phyloP scores from a whole-genome alignment of 2,329 filamentous ascomycete species.

The Colletotrichum chlorophyti region DNA sequence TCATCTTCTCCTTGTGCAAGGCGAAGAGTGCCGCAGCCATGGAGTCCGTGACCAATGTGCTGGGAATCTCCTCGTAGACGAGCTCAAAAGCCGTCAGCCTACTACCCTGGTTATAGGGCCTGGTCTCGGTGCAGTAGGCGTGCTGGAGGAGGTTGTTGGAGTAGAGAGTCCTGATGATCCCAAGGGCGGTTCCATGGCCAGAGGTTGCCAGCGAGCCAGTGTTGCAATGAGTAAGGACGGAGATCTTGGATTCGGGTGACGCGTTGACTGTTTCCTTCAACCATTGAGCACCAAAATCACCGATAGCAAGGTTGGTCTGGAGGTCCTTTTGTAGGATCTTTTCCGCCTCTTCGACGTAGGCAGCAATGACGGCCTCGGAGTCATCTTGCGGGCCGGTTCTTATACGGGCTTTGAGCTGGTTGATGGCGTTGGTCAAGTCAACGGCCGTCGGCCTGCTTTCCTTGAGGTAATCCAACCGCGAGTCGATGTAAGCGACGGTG shows the following conservation, averaged over 20 bases:
- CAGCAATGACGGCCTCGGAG: conserved; percentile 62
- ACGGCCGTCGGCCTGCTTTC: conserved; percentile 93
- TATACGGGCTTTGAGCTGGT: conserved; percentile 75
- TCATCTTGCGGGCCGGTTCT: conserved; percentile 48
- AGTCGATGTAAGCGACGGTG: conserved; percentile 74
- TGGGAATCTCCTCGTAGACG: conserved; percentile 90
- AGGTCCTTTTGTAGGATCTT: conserved; percentile 88
- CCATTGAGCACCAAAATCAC: conserved; percentile 83
- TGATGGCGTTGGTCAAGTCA: conserved; percentile 89
- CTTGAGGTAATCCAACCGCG: conserved; percentile 84
- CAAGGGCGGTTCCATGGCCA: conserved; percentile 95
- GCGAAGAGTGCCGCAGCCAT: conserved; percentile 90
- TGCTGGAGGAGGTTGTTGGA: conserved; percentile 71
- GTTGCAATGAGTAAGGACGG: conserved; percentile 97
- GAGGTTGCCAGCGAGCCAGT: conserved; percentile 96
- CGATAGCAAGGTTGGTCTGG: conserved; percentile 85
- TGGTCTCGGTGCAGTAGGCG: conserved; percentile 95
- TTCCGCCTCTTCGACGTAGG: conserved; percentile 83
- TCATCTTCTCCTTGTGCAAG: conserved; percentile 64
- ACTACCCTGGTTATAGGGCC: conserved; percentile 97
- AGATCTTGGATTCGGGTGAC: conserved; percentile 61
- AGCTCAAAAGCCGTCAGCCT: conserved; percentile 95
- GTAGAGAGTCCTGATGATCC: conserved; percentile 87
- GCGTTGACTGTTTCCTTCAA: conserved; percentile 67
- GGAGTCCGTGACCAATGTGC: conserved; percentile 92